Base-by-base conservation (phyloP, 2,329 filamentous ascomycete genomes). In the Scytalidium lignicola region DNA sequence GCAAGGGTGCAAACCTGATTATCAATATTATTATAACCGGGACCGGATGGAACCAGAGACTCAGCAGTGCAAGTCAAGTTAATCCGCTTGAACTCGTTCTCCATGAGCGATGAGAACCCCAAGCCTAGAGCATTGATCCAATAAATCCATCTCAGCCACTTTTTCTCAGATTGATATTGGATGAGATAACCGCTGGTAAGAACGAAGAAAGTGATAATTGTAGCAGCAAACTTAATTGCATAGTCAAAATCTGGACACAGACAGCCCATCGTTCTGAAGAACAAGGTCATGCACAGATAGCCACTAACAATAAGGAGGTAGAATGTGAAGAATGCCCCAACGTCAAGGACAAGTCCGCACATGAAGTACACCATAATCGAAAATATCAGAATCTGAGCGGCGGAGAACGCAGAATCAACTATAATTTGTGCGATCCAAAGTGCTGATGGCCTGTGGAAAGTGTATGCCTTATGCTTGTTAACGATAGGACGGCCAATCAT, bases 121-220 rank as follows among this genome's bases (percentile, higher is more conserved):
- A 93, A 75, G 42, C 87, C 88, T 0, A 91, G 71, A 0, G 83
- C 76, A 52, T 90, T 90, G 65, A 90, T 72, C 72, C 84, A 92
- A 69, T 83, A 88, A 52, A 92, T 83, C 88, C 88, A 93, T 17
- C 85, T 74, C 5, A 91, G 65, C 84, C 88, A 92, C 3, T 84
- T 82, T 58, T 90, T 85, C 58, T 88, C 80, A 2, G 74, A 79
- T 44, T 85, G 78, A 64, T 87, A 90, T 63, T 90, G 88, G 51
- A 95, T 92, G 40, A 95, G 70, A 66, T 93, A 95, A 3, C 90
- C 90, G 1, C 83, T 86, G 0, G 88, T 93, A 18, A 90, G 73
- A 21, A 93, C 81, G 58, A 91, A 89, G n/a, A 91, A 69, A 0
- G 87, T 91, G 55, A 95, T 90, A 46, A 90, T 78, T 1, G 89